Base-by-base conservation (phyloP, 2,329 filamentous ascomycete species). In the Fusarium tupiense region DNA sequence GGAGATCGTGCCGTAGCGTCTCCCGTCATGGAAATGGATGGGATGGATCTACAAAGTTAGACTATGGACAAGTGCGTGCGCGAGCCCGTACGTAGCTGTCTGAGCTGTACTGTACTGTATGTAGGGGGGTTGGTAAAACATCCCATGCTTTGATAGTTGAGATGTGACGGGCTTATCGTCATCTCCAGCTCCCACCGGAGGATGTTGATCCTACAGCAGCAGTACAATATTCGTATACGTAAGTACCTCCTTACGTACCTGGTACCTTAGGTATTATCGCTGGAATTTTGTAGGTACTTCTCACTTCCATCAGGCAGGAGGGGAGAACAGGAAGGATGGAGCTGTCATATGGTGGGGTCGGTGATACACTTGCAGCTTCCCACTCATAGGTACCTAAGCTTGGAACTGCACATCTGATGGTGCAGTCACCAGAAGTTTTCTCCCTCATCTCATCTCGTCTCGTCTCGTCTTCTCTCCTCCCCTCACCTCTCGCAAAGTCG, bases 1-100 rank as follows among this genome's bases (percentile, higher is more conserved):
- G 71, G 71, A 62, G 61, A 74, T 74, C 65, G 71, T 58, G 71
- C 43, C 67, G 66, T 56, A 67, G 49, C 31, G 50, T 56, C 52
- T 58, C 56, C 67, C 47, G 67, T 58, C 67, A 73, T 73, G 58
- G 57, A 58, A 57, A 56, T 37, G 59, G 56, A 29, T 49, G 20
- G 46, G 26, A 61, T 73, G 47, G 61, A 58, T 66, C 62, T 66
- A 49, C 35, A 49, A 22, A 49, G 26, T 49, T 52, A 24, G 31
- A 33, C 22, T 38, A 29, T 40, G 16, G 52, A 65, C 31, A 37
- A 50, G 61, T 56, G 52, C 24, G 57, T 65, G 59, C 59, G 59
- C 50, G 61, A 64, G 24, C 24, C 33, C 13, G 19, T 38, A 54
- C n/a, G 50, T 22, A 54, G 50, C 50, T 38, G 20, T 17, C 22